Conservation (phyloP, 2,329 filamentous ascomycete species). For the Fusarium hainanense region DNA sequence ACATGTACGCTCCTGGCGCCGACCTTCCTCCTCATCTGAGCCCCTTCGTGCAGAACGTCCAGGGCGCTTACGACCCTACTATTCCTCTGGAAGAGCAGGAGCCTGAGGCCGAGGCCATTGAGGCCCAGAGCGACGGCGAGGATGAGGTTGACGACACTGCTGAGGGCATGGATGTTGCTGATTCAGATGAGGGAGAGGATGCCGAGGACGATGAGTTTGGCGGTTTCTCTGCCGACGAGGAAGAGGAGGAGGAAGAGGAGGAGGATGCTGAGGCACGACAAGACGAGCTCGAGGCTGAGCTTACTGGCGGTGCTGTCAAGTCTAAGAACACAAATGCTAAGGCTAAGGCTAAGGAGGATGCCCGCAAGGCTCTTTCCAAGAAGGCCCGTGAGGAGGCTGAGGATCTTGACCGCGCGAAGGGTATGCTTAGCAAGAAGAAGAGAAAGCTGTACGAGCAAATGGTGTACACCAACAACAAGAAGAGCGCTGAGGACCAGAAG, state of each 20-base stretch:
- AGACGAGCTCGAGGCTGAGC: constrained; percentile 91
- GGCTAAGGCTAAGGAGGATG: constrained; percentile 74
- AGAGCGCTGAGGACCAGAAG: constrained; percentile 88
- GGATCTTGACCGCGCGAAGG: constrained; percentile 91
- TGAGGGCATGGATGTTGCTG: constrained; percentile 62
- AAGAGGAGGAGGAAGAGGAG: constrained; percentile 61
- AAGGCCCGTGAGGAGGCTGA: constrained; percentile 82
- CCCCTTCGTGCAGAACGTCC: constrained; percentile 89
- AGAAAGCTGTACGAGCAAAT: constrained; percentile 98
- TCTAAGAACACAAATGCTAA: constrained; percentile 60
- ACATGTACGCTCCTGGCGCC: constrained; percentile 89
- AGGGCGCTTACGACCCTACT: constrained; percentile 92
- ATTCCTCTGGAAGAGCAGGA: constrained; percentile 88
- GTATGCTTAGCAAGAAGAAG: constrained; percentile 99
- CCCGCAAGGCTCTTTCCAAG: constrained; percentile 74
- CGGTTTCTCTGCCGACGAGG: constrained; percentile 63
- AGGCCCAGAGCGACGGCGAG: constrained; percentile 69
- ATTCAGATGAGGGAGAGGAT: constrained; percentile 59
- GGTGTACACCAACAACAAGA: constrained; percentile 93
- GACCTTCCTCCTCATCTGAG: constrained; percentile 93
- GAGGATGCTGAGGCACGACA: constrained; percentile 81
- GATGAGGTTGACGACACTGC: constrained; percentile 58
- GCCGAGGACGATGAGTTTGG: constrained; percentile 60
- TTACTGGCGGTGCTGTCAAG: constrained; percentile 73
- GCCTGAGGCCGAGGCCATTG: constrained; percentile 83